These are phyloP conservation scores for Clarireedia hainanense DNA, from an alignment of 2,329 filamentous ascomycete genomes.

Conservation along the genomic window DNA sequence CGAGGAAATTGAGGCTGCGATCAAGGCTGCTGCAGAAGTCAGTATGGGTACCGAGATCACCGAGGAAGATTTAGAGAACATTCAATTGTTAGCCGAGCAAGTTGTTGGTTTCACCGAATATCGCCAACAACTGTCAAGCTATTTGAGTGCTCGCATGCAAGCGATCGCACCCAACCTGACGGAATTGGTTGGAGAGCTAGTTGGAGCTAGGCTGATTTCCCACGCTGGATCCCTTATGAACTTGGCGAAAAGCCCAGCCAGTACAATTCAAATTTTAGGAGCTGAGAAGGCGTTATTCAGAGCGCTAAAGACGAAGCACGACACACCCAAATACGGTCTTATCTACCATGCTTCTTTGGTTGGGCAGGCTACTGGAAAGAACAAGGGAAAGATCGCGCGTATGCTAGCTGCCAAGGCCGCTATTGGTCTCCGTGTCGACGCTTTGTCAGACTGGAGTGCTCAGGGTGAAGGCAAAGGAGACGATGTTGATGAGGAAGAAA, in stretches of 20 bases:
- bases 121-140: conserved; percentile 77
- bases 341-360: conserved; percentile 91
- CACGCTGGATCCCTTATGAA: conserved; percentile 92
- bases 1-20: conserved; percentile 84
- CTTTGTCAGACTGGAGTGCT: conserved; percentile 68
- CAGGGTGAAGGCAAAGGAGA: conserved; percentile 57
- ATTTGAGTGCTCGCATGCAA: conserved; percentile 88
- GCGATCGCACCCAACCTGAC: conserved; percentile 96
- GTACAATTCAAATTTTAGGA: conserved; percentile 95
- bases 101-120: conserved; percentile 90
- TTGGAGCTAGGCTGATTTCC: conserved; percentile 89
- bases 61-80: conserved; percentile 85
- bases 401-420: conserved; percentile 92
- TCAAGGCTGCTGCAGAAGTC: conserved; percentile 92
- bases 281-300: conserved; percentile 98
- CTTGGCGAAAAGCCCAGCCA: conserved; percentile 89
- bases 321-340: conserved; percentile 96
- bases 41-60: conserved; percentile 99
- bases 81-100: conserved; percentile 83
- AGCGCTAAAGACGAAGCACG: conserved; percentile 97
- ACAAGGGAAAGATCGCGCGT: conserved; percentile 99
- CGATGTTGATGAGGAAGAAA: conserved; percentile 78
- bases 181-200: conserved; percentile 83
- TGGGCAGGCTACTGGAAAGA: conserved; percentile 92
- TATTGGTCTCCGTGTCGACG: conserved; percentile 87